These are phyloP conservation scores for Periconia sp. DNA, from an alignment of 2,329 filamentous ascomycete species.

Conservation along the genomic window DNA sequence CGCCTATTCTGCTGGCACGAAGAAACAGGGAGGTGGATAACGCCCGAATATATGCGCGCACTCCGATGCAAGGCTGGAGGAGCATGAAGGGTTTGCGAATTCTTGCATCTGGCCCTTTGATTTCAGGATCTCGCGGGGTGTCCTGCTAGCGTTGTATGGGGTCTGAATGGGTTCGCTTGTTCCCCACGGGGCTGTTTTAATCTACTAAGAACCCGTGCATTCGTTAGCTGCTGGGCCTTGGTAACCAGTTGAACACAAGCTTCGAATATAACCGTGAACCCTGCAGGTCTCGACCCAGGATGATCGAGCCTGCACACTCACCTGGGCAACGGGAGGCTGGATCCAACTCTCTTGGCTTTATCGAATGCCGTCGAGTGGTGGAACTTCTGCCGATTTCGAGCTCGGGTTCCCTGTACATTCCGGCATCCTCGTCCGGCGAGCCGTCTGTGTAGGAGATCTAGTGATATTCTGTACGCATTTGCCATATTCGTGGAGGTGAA, in stretches of 20 bases:
- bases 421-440: slow-evolving; percentile 18
- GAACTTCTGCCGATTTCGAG: slow-evolving; percentile 11
- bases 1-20: neutral
- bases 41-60: neutral
- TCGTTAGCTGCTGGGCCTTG: slow-evolving; percentile 7
- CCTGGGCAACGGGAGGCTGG: slow-evolving; percentile 23
- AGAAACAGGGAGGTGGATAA: neutral
- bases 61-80: neutral
- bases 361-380: slow-evolving; percentile 15
- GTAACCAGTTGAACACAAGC: slow-evolving; percentile 7
- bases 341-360: slow-evolving; percentile 11
- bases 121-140: slow-evolving; percentile 8
- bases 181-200: slow-evolving; percentile 16
- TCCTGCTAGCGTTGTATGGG: slow-evolving; percentile 10
- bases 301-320: slow-evolving; percentile 17
- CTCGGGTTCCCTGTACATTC: slow-evolving; percentile 13
- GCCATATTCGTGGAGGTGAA: slow-evolving; percentile 3
- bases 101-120: slow-evolving; percentile 2
- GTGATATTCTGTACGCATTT: slow-evolving; percentile 4
- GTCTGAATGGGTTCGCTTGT: slow-evolving; percentile 14
- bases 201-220: slow-evolving; percentile 13
- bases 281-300: slow-evolving; percentile 18
- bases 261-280: slow-evolving; percentile 9
- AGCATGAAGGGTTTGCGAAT: neutral
- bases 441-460: slow-evolving; percentile 8